Conservation (phyloP, 225 moss, liverwort and hornwort species). For the Pleurozium schreberi region DNA sequence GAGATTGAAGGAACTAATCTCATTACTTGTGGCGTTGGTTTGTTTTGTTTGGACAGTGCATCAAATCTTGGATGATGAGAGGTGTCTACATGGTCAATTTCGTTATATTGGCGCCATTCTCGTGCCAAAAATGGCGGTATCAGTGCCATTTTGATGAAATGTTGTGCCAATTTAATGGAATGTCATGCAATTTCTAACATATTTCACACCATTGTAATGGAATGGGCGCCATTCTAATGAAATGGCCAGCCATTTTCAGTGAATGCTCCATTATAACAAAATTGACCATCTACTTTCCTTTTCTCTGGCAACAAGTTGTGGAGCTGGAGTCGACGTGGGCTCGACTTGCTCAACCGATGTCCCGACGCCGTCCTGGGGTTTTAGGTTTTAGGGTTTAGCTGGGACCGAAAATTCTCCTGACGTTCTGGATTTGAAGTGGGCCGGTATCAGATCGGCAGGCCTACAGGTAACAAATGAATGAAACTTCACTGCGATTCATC, state of each 20-base stretch:
- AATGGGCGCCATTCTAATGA: no score
- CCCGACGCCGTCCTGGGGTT: background rate
- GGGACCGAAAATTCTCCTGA: slow-evolving; percentile 5
- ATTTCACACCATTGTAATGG: no score
- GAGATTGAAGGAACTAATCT: background rate
- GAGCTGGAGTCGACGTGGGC: background rate
- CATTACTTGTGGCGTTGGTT: background rate
- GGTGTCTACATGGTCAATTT: no score
- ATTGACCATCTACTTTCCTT: background rate
- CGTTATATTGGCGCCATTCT: no score
- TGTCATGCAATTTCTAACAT: no score
- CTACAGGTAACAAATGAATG: background rate
- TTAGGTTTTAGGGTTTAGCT: no score
- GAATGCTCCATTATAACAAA: no score
- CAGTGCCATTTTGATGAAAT: no score
- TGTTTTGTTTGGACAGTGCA: background rate
- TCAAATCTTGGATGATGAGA: slow-evolving; percentile 16
- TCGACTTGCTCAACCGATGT: background rate
- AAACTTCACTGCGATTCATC: background rate
- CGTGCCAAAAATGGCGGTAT: no score
- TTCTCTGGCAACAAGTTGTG: background rate
- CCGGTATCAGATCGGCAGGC: background rate
- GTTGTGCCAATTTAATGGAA: no score
- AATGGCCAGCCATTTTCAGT: no score
- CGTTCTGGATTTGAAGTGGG: background rate